Base-by-base conservation (phyloP, 2,329 filamentous ascomycete species). In the Pseudogymnoascus sp. region DNA sequence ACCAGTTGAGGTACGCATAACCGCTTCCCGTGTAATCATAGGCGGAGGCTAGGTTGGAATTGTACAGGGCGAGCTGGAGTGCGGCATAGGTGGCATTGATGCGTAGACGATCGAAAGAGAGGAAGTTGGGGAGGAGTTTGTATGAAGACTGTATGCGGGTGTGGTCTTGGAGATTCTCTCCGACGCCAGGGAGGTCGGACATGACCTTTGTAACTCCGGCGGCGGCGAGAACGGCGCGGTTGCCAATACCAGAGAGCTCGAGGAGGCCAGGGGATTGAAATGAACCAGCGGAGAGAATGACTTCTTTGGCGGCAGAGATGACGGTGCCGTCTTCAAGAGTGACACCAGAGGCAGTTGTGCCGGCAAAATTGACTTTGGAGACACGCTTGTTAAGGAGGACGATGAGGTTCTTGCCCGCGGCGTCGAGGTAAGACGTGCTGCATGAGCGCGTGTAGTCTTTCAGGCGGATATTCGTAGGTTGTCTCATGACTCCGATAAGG, bases 331-430 rank as follows among this genome's bases (percentile, higher is more conserved):
- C 60, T n/a, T 66, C 60, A 10, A 37, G 37, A n/a, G 64, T 54
- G 11, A 67, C 39, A 8, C 65, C 65, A 4, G 65, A 47, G 14
- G 61, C 61, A 5, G 61, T 65, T 29, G 63, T 66, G 5, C 36
- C 42, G n/a, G 62, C 65, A 12, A 66, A 57, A 69, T 93, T 88
- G 73, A 96, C 78, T 74, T 87, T 89, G 72, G 84, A 88, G 64
- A 96, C 91, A 84, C 90, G 93, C 12, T 90, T 88, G 71, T 93
- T 87, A 71, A 90, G 93, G 65, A 96, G 79, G 65, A 96, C 81
- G 42, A 89, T 91, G 73, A 96, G 76, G 77, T 96, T 96, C 2
- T 64, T 40, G 10, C 65, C 65, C 1, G 67, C 67, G 18, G 65
- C 60, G 7, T 68, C 60, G 0, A 79, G 71, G 64, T 82, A 83